Evolutionary conservation across 164 flowering plant species (phyloP).

Genomic region (Houttuynia cordata): DNA sequence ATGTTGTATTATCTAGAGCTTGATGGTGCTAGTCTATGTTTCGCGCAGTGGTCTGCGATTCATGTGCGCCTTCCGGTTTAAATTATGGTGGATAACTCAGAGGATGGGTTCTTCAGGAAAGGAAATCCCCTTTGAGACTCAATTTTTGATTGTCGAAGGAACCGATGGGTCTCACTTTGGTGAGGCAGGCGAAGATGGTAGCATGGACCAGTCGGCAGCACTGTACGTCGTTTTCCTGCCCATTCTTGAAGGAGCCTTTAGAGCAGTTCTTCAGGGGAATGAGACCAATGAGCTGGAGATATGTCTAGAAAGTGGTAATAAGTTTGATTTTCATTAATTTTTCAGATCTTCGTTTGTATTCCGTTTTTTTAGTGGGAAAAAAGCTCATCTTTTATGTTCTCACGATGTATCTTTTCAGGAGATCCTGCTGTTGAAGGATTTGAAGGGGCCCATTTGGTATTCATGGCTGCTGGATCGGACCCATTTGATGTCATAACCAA

Average conservation of each 20-base stretch:
- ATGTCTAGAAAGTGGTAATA: constrained; percentile 81
- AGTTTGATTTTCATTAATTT: background rate
- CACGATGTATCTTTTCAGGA: constrained; percentile 22
- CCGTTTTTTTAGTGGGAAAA: background rate
- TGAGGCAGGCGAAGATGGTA: constrained; percentile 10
- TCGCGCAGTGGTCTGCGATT: constrained; percentile 56
- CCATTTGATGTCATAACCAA: constrained; percentile 70
- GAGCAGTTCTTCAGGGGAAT: constrained; percentile 87
- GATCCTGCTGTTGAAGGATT: constrained; percentile 62
- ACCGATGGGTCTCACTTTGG: constrained; percentile 26
- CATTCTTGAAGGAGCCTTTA: constrained; percentile 69
- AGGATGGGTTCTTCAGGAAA: constrained; percentile 68
- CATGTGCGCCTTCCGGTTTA: constrained; percentile 74
- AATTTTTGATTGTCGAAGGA: constrained; percentile 62
- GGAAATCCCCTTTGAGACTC: constrained; percentile 79
- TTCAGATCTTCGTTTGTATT: background rate
- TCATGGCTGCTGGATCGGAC: constrained; percentile 64
- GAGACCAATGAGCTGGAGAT: constrained; percentile 55
- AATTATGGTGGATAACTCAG: constrained; percentile 94
- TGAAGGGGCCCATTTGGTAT: constrained; percentile 69
- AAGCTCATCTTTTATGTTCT: background rate
- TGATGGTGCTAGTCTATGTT: constrained; percentile 1
- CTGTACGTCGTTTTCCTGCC: constrained; percentile 70
- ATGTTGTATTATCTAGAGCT: too few relatives aligned
- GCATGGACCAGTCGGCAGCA: constrained; percentile 18